A percentile compares a stretch with the other conserved stretches of the same genome.
phyloP scores from a whole-genome alignment of 2,329 filamentous ascomycete species.

The Rhynchosporium graminicola region DNA sequence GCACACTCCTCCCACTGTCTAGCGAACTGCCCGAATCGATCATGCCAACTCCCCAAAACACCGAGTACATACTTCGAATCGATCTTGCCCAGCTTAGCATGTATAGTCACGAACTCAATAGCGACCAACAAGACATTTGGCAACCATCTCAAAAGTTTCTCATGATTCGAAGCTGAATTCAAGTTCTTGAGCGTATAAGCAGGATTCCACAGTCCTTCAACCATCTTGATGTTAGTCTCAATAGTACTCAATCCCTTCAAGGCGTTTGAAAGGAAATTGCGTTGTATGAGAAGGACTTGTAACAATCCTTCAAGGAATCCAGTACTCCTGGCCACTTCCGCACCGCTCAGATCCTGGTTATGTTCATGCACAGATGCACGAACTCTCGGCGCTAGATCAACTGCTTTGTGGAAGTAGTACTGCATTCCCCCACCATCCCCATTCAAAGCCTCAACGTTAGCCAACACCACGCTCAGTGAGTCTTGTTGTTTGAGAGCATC shows the following conservation, averaged over 20 bases:
- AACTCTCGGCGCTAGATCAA: constrained; percentile 71
- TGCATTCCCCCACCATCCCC: constrained; percentile 51
- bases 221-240: constrained; percentile 30
- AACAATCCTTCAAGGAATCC: constrained; percentile 88
- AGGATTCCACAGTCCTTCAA: constrained; percentile 47
- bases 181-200: constrained; percentile 29
- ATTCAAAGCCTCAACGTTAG: constrained; percentile 51
- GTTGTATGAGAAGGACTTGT: constrained; percentile 62
- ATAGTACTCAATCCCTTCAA: constrained; percentile 27
- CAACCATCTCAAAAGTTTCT: constrained; percentile 58
- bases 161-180: constrained; percentile 29
- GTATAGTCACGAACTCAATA: constrained; percentile 62
- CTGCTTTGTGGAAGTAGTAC: constrained; percentile 75
- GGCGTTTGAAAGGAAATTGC: constrained; percentile 41
- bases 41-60: constrained; percentile 52
- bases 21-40: constrained; percentile 49
- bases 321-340: constrained; percentile 76
- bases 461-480: constrained; percentile 69
- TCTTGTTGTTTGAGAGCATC: constrained; percentile 73
- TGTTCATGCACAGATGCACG: constrained; percentile 70
- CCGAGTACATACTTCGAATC: constrained; percentile 50
- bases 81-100: constrained; percentile 61
- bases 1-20: constrained; percentile 47
- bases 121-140: constrained; percentile 66
- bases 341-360: constrained; percentile 79